Evolutionary conservation across 2,329 filamentous ascomycete genomes (phyloP).

Genomic region (Diaporthe batatas): DNA sequence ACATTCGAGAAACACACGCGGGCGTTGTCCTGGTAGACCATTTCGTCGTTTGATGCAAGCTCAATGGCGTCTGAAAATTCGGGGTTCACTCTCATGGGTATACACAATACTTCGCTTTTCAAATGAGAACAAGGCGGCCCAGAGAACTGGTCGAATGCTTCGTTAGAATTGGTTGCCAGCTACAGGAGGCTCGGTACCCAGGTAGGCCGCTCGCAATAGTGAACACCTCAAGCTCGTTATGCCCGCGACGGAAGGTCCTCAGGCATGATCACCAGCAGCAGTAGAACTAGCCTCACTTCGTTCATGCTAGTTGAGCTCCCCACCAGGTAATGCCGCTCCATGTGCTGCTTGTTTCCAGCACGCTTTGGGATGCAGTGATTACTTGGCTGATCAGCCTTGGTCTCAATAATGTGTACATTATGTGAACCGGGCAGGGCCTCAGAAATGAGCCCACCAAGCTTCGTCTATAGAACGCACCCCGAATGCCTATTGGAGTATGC

Average conservation of each 20-base stretch:
- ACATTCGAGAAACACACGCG: conserved; percentile 5
- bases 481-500: not conserved
- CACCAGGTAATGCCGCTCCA: not conserved
- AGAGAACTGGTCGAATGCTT: not conserved
- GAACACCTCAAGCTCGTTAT: not conserved
- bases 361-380: not conserved
- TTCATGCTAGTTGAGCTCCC: not conserved
- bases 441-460: not conserved
- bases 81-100: not conserved
- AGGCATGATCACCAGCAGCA: not conserved
- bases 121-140: not conserved
- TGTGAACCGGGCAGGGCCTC: too few species aligned
- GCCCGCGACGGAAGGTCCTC: not conserved
- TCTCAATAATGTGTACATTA: not conserved
- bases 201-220: not conserved
- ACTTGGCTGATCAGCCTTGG: not conserved
- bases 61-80: not conserved
- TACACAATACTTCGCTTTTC: not conserved
- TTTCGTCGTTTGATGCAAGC: not conserved
- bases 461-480: not conserved
- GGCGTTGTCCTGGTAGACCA: not conserved
- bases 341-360: not conserved
- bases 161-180: not conserved
- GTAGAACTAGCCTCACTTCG: not conserved
- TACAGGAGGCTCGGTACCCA: too few species aligned